phyloP scores from a whole-genome alignment of 305 asterid species.

The Fraxinus greggii region DNA sequence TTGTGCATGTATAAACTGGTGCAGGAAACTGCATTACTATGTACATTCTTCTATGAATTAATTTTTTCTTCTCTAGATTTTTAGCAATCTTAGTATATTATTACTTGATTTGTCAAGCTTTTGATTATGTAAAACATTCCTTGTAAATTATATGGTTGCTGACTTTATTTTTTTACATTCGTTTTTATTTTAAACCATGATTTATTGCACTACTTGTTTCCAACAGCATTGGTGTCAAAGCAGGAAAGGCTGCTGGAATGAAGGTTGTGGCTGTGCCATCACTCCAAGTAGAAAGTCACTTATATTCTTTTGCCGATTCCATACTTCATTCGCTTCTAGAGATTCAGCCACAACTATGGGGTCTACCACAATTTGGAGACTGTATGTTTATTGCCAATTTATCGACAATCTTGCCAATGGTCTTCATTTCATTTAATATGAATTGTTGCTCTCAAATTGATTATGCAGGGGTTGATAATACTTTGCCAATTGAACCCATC shows the following conservation, averaged over 20 bases:
- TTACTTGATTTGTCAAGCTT: neutral
- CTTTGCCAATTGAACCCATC: conserved; percentile 71
- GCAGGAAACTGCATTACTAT: neutral
- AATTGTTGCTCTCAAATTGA: conserved; percentile 15
- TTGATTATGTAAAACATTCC: neutral
- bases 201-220: conserved; percentile 10
- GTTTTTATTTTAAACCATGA: neutral
- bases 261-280: conserved; percentile 89
- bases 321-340: conserved; percentile 71
- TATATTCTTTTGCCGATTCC: conserved; percentile 64
- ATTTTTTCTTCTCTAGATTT: neutral
- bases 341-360: conserved; percentile 78
- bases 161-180: neutral
- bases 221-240: conserved; percentile 80
- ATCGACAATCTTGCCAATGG: neutral
- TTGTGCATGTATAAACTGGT: neutral
- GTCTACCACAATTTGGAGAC: conserved; percentile 79
- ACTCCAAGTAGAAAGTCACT: conserved; percentile 50
- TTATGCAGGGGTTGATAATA: conserved; percentile 61
- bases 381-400: conserved; percentile 40
- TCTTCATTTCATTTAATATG: conserved; percentile 11
- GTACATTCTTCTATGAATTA: neutral
- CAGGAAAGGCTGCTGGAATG: conserved; percentile 92
- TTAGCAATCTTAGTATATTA: neutral
- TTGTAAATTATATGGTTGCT: neutral